phyloP scores from a whole-genome alignment of 352 stramenopile genomes.

The Globisporangium barbulae region DNA sequence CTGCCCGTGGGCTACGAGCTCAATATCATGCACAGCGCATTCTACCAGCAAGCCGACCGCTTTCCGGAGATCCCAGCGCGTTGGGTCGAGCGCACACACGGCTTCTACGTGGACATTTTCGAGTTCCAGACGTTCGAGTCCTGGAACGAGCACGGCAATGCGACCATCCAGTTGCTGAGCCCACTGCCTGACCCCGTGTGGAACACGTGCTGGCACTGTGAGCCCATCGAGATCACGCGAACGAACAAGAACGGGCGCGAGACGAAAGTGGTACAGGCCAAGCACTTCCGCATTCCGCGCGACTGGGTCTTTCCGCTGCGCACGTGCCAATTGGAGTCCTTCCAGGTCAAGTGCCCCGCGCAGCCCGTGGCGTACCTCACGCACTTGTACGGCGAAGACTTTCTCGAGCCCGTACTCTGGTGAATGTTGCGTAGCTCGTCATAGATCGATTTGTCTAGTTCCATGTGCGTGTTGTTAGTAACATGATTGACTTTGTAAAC shows the following conservation, averaged over 20 bases:
- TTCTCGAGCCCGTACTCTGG: conserved; percentile 31
- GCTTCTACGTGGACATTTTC: conserved; percentile 53
- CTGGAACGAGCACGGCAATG: conserved; percentile 17
- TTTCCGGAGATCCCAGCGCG: conserved; percentile 25
- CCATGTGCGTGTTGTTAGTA: not conserved
- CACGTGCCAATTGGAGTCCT: conserved; percentile 34
- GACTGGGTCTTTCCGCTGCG: conserved; percentile 57
- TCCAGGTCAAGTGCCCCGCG: conserved; percentile 47
- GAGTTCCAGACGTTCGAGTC: conserved; percentile 37
- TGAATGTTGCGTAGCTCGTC: conserved; percentile 2
- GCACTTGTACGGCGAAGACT: conserved; percentile 51
- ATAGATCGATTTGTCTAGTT: not conserved
- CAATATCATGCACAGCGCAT: conserved; percentile 35
- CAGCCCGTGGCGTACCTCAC: conserved; percentile 41
- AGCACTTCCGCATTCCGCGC: conserved; percentile 38
- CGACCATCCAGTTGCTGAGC: conserved; percentile 27
- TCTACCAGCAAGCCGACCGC: conserved; percentile 29
- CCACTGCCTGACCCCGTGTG: conserved; percentile 32
- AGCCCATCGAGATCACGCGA: conserved; percentile 2
- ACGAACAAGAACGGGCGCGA: conserved; percentile 1
- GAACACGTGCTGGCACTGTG: conserved; percentile 36
- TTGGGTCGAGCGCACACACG: conserved; percentile 46
- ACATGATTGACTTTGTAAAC: not conserved
- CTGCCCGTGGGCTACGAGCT: conserved; percentile 40
- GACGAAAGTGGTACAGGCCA: conserved; percentile 15